Percentiles rank a stretch among this genome's conserved stretches.
phyloP scores from a whole-genome alignment of 2,329 filamentous ascomycete species.

The Whalleya microplaca region DNA sequence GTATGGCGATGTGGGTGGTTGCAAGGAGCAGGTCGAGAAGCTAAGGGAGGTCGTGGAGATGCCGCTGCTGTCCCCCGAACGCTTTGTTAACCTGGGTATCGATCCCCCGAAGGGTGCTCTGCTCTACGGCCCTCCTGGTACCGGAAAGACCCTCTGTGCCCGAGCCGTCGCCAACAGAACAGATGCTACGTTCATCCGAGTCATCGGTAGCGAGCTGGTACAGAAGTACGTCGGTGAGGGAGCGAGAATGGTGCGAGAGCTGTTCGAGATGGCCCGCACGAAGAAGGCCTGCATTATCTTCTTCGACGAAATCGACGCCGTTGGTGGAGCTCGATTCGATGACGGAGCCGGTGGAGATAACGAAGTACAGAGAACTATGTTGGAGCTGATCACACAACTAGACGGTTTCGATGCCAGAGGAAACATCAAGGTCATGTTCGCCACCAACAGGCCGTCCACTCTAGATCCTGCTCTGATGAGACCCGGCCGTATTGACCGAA shows the following conservation, averaged over 20 bases:
- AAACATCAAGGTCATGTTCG: conserved; percentile 99
- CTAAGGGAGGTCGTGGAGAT: conserved; percentile 98
- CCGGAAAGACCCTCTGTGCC: conserved; percentile 98
- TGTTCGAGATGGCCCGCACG: conserved; percentile 98
- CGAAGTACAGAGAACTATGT: conserved; percentile 96
- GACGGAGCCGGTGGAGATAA: conserved; percentile 97
- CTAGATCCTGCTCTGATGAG: conserved; percentile 97
- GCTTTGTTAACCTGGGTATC: conserved; percentile 98
- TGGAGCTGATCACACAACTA: conserved; percentile 95
- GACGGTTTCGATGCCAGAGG: conserved; percentile 95
- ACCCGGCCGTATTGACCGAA: conserved; percentile 95
- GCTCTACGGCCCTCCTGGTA: conserved; percentile 94
- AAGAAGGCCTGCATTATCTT: conserved; percentile 99
- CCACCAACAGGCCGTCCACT: conserved; percentile 94
- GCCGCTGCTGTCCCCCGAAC: conserved; percentile 92
- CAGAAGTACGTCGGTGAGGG: conserved; percentile 99
- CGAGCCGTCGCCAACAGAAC: conserved; percentile 97
- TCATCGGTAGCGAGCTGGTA: conserved; percentile 96
- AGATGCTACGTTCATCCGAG: conserved; percentile 97
- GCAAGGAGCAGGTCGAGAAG: conserved; percentile 99
- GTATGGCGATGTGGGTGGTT: conserved; percentile 97
- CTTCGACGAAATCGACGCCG: conserved; percentile 97
- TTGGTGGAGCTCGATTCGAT: conserved; percentile 94
- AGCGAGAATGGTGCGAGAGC: conserved; percentile 95
- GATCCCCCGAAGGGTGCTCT: conserved; percentile 97